These are phyloP conservation scores for Sporisorium scitamineum DNA, from an alignment of 1,284 basidiomycete species.

Conservation along the genomic window DNA sequence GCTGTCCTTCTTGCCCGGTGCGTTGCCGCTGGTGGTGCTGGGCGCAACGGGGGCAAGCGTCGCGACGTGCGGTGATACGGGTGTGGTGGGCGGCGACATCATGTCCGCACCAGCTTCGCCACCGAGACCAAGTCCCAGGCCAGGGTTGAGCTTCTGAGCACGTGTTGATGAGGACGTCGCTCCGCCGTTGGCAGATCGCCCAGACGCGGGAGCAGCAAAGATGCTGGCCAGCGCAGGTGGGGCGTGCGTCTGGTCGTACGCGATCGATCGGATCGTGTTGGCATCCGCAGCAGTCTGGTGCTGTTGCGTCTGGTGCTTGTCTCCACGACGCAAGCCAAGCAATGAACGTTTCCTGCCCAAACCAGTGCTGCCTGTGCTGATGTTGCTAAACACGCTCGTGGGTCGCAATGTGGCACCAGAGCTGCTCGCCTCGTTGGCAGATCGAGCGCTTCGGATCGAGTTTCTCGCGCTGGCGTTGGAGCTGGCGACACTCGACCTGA, in stretches of 20 bases:
- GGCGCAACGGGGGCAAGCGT: slow-evolving; percentile 16
- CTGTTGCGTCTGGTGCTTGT: slow-evolving; percentile 25
- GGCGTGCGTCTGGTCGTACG: slow-evolving; percentile 45
- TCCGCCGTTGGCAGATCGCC: slow-evolving; percentile 11
- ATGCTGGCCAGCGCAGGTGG: slow-evolving; percentile 33
- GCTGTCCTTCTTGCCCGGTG: slow-evolving; percentile 74
- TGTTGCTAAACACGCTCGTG: slow-evolving; percentile 55
- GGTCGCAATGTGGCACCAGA: slow-evolving; percentile 39
- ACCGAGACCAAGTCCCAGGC: slow-evolving; percentile 56
- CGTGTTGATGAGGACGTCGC: slow-evolving; percentile 28
- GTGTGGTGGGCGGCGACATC: slow-evolving; percentile 37
- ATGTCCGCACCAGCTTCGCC: slow-evolving; percentile 5
- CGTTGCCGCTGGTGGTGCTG: slow-evolving; percentile 5
- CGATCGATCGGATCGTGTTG: slow-evolving; percentile 41
- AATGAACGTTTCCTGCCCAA: slow-evolving; percentile 46
- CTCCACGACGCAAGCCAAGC: slow-evolving; percentile 36
- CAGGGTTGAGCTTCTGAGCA: slow-evolving; percentile 56
- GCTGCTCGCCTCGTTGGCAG: slow-evolving; percentile 24
- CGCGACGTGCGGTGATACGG: slow-evolving; percentile 14
- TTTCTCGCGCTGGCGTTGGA: slow-evolving; percentile 31
- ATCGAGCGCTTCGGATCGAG: slow-evolving; percentile 39
- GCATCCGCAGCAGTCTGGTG: slow-evolving; percentile 26
- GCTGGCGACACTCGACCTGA: slow-evolving; percentile 27
- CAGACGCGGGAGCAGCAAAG: slow-evolving; percentile 21
- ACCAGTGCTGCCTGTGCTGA: slow-evolving; percentile 42